Base-by-base conservation (phyloP, 2,329 filamentous ascomycete genomes). In the Neonectria magnoliae region DNA sequence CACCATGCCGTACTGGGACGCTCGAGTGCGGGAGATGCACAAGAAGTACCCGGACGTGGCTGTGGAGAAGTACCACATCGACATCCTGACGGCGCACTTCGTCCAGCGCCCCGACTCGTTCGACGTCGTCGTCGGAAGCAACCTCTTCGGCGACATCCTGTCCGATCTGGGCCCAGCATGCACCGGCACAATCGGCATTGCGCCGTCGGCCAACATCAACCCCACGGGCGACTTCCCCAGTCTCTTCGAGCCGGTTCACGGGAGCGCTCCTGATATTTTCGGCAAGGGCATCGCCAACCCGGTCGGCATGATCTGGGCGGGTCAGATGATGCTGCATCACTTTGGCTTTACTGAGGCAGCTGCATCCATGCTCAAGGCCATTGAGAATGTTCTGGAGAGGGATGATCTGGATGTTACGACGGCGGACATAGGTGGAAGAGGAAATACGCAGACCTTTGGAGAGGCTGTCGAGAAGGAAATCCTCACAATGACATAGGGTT, bases 241-340 rank as follows among this genome's bases (percentile, higher is more conserved):
- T 33, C 84, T 89, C 79, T 89, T 89, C 64, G 87, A 89, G 76
- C 87, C 87, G 4, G 92, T 93, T 57, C 91, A 93, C 76, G 91
- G 90, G 84, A 87, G 73, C 50, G 91, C 91, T 5, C 91, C 91
- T 14, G 91, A 93, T 72, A 93, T 93, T 66, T 87, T 87, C 9
- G 91, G 91, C 56, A 85, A 91, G 77, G 90, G 89, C n/a, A 85
- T 92, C 51, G 90, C 92, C 60, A 93, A 93, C 78, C 91, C 91
- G 1, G 83, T 93, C 27, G 91, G 90, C 1, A 88, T 89, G 75
- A 87, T 93, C 41, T 92, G 90, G 90, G 90, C 88, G 1, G 89
- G 87, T 0, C 88, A 89, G 5, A 90, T 91, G 81, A 88, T 93
- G 71, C 20, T 77, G 2, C 61, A 71, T 1, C 75, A 76, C 6